Percentiles rank a stretch among this genome's conserved stretches.
Conservation (phyloP, 2,329 filamentous ascomycete species). For the Trichoderma arundinaceum region DNA sequence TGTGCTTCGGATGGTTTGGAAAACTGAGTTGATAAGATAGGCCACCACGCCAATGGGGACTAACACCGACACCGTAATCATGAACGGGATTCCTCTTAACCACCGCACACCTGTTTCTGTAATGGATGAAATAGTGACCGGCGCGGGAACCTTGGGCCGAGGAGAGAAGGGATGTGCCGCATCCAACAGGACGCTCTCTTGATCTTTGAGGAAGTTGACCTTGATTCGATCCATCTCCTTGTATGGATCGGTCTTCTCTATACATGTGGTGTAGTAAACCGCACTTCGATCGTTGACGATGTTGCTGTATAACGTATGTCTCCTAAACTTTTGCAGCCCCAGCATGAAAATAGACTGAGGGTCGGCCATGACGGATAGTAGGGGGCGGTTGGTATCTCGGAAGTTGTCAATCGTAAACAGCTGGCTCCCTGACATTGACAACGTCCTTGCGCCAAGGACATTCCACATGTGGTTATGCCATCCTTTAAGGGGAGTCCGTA, state of each 20-base stretch:
- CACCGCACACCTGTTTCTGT: slow-evolving; percentile 43
- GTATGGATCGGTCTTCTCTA: slow-evolving; percentile 80
- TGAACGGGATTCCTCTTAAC: slow-evolving; percentile 64
- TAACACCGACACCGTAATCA: slow-evolving; percentile 69
- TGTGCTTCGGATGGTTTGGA: slow-evolving; percentile 77
- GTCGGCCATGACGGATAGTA: slow-evolving; percentile 83
- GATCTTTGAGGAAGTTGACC: slow-evolving; percentile 75
- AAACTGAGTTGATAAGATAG: slow-evolving; percentile 75
- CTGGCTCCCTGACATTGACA: slow-evolving; percentile 85
- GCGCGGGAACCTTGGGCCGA: slow-evolving; percentile 44
- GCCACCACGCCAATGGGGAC: slow-evolving; percentile 73
- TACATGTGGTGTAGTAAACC: slow-evolving; percentile 80
- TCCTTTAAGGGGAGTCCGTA: slow-evolving; percentile 70
- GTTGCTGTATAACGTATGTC: slow-evolving; percentile 82
- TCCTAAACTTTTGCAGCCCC: slow-evolving; percentile 75
- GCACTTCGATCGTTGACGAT: slow-evolving; percentile 84
- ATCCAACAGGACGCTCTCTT: slow-evolving; percentile 77
- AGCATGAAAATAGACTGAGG: slow-evolving; percentile 84
- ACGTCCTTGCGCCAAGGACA: slow-evolving; percentile 76
- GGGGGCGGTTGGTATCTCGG: slow-evolving; percentile 77
- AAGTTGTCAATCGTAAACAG: slow-evolving; percentile 88
- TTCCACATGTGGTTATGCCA: slow-evolving; percentile 76
- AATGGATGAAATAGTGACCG: slow-evolving; percentile 43
- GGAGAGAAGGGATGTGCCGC: slow-evolving; percentile 63
- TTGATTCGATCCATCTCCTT: slow-evolving; percentile 68